phyloP scores from a whole-genome alignment of 495 filamentous ascomycete genomes.

The Penicillium bialowiezense region DNA sequence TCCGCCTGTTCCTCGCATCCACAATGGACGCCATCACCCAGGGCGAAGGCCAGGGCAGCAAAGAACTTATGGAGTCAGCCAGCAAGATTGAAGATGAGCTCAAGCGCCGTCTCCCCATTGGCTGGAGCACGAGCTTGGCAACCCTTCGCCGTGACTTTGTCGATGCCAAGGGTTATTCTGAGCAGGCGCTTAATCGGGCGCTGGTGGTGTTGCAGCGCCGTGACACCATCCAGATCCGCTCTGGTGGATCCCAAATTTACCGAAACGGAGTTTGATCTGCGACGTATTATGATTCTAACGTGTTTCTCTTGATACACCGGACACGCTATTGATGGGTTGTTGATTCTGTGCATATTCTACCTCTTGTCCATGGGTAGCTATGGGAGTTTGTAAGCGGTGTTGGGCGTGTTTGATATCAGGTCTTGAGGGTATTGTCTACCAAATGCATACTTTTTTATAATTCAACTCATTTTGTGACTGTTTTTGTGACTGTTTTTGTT shows the following conservation, averaged over 20 bases:
- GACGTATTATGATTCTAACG: slow-evolving; percentile 18
- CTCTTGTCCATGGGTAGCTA: slow-evolving; percentile 1
- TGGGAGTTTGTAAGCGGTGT: slow-evolving; percentile 20
- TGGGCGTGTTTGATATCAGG: slow-evolving; percentile 20
- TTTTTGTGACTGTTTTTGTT: background rate
- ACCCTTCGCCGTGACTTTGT: slow-evolving; percentile 88
- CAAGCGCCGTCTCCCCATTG: slow-evolving; percentile 82
- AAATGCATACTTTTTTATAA: slow-evolving; percentile 12
- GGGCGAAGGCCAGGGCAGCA: slow-evolving; percentile 73
- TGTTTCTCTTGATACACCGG: slow-evolving; percentile 23
- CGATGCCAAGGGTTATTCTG: slow-evolving; percentile 80
- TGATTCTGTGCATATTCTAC: slow-evolving; percentile 18
- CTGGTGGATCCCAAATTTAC: slow-evolving; percentile 86
- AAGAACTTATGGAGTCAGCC: slow-evolving; percentile 87
- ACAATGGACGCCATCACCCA: slow-evolving; percentile 98
- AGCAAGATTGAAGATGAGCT: slow-evolving; percentile 89
- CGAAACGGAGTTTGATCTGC: slow-evolving; percentile 59
- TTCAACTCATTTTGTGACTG: background rate
- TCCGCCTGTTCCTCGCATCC: slow-evolving; percentile 90
- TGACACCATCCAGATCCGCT: slow-evolving; percentile 88
- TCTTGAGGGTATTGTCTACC: slow-evolving; percentile 2
- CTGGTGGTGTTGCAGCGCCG: slow-evolving; percentile 81
- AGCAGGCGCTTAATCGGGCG: slow-evolving; percentile 80
- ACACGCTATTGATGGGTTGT: slow-evolving; percentile 20
- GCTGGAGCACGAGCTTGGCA: slow-evolving; percentile 88